These are phyloP conservation scores for Aspergillus amoenus DNA, from an alignment of 2,329 filamentous ascomycete species.

Conservation along the genomic window DNA sequence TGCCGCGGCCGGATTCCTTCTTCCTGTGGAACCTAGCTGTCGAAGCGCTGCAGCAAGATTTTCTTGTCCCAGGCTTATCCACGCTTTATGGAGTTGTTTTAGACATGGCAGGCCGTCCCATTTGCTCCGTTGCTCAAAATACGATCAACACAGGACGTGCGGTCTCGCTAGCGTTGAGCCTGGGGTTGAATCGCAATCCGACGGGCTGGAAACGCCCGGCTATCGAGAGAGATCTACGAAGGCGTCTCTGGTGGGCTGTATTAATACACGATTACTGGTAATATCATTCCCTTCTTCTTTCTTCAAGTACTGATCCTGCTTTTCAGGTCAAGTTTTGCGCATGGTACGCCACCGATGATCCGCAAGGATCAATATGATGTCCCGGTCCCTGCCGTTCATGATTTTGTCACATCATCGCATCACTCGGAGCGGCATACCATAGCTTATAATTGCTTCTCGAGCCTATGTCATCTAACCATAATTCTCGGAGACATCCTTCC, in stretches of 20 bases:
- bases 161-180: too few species aligned
- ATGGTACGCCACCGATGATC: constrained; percentile 53
- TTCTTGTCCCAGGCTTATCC: constrained; percentile 52
- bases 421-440: neutral
- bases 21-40: constrained; percentile 59
- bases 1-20: constrained; percentile 46
- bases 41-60: constrained; percentile 54
- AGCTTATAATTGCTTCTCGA: neutral
- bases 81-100: constrained; percentile 53
- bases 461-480: constrained; percentile 44
- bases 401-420: neutral
- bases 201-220: too few species aligned
- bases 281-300: neutral
- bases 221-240: too few species aligned
- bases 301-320: neutral
- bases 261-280: constrained; percentile 50
- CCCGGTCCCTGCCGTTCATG: constrained; percentile 26
- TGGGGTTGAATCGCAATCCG: too few species aligned
- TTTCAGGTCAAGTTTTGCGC: constrained; percentile 50
- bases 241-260: too few species aligned
- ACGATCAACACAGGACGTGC: too few species aligned
- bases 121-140: constrained; percentile 53
- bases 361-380: constrained; percentile 48
- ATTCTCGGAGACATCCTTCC: constrained; percentile 27
- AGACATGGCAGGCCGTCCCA: constrained; percentile 55